Base-by-base conservation (phyloP, 306 rosid species). In the Sphenostylis stenocarpa region DNA sequence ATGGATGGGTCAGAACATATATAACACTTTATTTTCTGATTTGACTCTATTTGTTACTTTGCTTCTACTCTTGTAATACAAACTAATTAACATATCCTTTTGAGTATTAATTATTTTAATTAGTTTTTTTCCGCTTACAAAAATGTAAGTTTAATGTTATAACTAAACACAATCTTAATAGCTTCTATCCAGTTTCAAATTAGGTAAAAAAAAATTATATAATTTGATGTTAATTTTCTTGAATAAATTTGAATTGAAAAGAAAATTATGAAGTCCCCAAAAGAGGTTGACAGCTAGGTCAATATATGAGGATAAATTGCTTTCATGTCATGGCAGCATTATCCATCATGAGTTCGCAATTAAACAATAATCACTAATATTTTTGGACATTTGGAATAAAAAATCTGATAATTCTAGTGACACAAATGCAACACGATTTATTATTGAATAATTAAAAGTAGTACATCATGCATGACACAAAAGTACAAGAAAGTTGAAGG, bases 401-500 rank as follows among this genome's bases (percentile, higher is more conserved):
- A 24, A 41, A 19, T 55, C 19, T 12, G 15, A 7, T 12, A n/a
- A 67, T 14, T 68, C 28, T 28, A 0, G 41, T 41, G 69, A 77
- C 63, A 68, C 49, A 52, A 71, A 51, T 3, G 64, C 63, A 71
- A 33, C 20, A 1, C 17, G 24, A 0, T 16, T 55, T 67, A 17
- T 80, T 64, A 14, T 38, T 68, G 9, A 20, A 14, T 68, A 23
- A 21, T 14, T 44, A 57, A 74, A 47, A 17, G 38, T 31, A 15
- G n/a, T 26, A 68, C 51, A 73, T 3, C 76, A 75, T 74, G 73
- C 36, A 72, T 44, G 1, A 60, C 10, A 66, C 31, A 70, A 21
- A 44, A 15, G 3, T 53, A 39, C 61, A 65, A 64, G 33, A 80
- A 66, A 80, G 82, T 43, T 67, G 7, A 82, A 31, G 75, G 64